Evolutionary conservation across 768 basidiomycete species (phyloP), one percentile per base, ranked within the genome.

Genomic region (Termitomyces heimii): DNA sequence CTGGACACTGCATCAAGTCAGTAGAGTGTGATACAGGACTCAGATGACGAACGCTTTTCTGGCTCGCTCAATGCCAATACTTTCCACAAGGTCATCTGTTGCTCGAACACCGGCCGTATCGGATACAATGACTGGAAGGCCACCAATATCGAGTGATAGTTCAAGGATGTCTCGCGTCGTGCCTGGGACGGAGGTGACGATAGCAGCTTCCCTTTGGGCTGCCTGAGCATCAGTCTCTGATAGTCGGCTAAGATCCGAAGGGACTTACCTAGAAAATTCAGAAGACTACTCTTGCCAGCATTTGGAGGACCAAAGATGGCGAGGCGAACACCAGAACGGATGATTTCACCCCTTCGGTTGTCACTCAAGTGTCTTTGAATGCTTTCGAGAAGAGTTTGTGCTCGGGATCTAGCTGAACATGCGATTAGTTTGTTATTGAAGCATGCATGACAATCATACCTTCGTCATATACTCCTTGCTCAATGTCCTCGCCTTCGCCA

Each of bases 301-400:
- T 97, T 97, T 0, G 94, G 91, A 24, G 93, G 92, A 0, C 94
- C 94, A 65, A 94, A 94, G 39, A 97, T 94, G 14, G 90, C 87
- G 9, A 96, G 75, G 45, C 83, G 84, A 48, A 95, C 81, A 2
- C 94, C 94, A 1, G 84, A 82, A 13, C 92, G 84, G 58, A 94
- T 73, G 51, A 96, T 84, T 68, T 96, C 94, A 0, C 93, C 92
- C 35, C 87, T 78, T 20, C 86, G 81, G 47, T 81, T 83, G 68
- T 94, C 92, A 5, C 78, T 69, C 1, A 95, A 73, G 55, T 90
- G 82, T 0, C 62, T 67, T 32, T 70, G 69, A 42, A 96, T 88
- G 31, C 67, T 73, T 0, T 67, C 55, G 42, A 81, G 75, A 4
- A 94, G 77, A 9, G 66, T 62, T 9, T 66, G 62, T 5, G 82